Evolutionary conservation across 805 yeast species (phyloP).

Genomic region (Cephaloascus fragrans): DNA sequence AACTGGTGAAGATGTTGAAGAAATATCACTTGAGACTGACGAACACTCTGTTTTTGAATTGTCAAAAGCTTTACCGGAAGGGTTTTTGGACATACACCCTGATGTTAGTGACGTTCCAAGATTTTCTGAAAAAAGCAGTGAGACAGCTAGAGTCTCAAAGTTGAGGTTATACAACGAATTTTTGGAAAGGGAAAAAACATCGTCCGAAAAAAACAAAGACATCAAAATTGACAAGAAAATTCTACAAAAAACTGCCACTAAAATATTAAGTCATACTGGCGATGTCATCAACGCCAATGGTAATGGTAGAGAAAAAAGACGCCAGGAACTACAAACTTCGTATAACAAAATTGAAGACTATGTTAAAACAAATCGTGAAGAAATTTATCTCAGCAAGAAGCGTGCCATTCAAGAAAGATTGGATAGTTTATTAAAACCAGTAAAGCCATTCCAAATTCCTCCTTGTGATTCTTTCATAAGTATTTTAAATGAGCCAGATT

Average conservation of each 20-base stretch:
- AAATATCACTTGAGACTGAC: too few species aligned
- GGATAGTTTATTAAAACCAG: slow-evolving; percentile 14
- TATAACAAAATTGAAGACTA: slow-evolving; percentile 10
- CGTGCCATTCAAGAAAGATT: slow-evolving; percentile 15
- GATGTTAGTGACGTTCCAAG: neutral
- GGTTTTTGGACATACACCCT: neutral
- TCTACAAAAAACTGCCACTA: neutral
- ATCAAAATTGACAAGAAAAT: neutral
- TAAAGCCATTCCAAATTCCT: slow-evolving; percentile 12
- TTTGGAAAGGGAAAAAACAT: neutral
- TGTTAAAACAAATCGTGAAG: slow-evolving; percentile 5
- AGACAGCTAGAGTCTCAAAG: too few species aligned
- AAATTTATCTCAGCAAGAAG: slow-evolving; percentile 8
- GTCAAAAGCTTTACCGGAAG: slow-evolving; percentile 1
- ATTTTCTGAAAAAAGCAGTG: too few species aligned
- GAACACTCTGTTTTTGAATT: neutral
- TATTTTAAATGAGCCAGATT: neutral
- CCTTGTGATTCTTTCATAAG: neutral
- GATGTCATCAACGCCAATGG: slow-evolving; percentile 11
- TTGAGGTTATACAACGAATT: too few species aligned
- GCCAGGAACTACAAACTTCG: slow-evolving; percentile 10
- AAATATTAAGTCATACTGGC: neutral
- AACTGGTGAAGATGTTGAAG: neutral
- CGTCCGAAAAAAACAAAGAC: neutral
- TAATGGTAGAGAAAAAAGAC: slow-evolving; percentile 12